Conservation (phyloP, 495 filamentous ascomycete genomes). For the Neurospora sp. region DNA sequence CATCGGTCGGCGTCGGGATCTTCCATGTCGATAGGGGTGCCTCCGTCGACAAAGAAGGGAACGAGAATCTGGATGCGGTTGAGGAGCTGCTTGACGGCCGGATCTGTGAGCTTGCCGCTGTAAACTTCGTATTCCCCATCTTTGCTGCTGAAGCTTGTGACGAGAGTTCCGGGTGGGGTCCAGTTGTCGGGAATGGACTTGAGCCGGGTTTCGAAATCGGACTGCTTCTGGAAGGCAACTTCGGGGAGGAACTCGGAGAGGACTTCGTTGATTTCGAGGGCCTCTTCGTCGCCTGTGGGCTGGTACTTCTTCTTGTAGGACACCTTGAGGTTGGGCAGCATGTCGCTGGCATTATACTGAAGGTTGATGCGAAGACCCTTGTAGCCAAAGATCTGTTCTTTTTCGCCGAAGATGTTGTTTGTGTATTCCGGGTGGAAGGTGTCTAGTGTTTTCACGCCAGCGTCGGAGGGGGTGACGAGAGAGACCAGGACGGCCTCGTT, state of each 20-base stretch:
- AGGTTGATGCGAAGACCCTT: constrained; percentile 65
- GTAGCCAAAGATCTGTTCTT: constrained; percentile 87
- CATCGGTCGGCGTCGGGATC: constrained; percentile 72
- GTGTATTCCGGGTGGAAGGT: constrained; percentile 80
- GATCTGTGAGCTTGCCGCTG: constrained; percentile 39
- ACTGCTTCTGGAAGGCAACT: constrained; percentile 51
- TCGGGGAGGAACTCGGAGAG: constrained; percentile 59
- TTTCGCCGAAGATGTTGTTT: constrained; percentile 84
- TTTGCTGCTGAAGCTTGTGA: constrained; percentile 26
- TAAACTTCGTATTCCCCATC: constrained; percentile 41
- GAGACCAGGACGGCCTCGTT: constrained; percentile 67
- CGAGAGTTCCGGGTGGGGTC: constrained; percentile 43
- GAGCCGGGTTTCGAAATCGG: constrained; percentile 50
- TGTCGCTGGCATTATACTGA: constrained; percentile 69
- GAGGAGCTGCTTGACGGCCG: constrained; percentile 52
- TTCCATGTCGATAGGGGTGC: constrained; percentile 57
- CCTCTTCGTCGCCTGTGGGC: constrained; percentile 55
- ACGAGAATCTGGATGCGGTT: constrained; percentile 73
- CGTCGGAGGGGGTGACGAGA: constrained; percentile 48
- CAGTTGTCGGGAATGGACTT: constrained; percentile 47
- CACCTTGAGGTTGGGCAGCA: constrained; percentile 65
- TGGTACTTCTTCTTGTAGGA: constrained; percentile 66
- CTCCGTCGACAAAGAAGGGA: constrained; percentile 89
- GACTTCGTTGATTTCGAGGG: constrained; percentile 54
- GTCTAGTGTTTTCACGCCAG: constrained; percentile 46